phyloP scores from a whole-genome alignment of 345 rosid species.

The Hibiscus trionum region DNA sequence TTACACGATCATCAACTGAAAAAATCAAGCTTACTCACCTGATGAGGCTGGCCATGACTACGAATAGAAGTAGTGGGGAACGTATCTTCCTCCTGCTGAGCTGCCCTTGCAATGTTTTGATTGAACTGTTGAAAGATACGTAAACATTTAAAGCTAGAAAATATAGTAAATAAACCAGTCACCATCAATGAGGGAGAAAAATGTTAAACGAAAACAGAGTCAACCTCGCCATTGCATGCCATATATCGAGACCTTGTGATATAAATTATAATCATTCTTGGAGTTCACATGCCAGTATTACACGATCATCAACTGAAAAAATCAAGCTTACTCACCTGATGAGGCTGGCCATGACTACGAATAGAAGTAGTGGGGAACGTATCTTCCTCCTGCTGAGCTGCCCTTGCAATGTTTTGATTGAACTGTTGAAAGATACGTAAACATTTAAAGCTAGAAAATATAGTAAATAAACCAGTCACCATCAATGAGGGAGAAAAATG shows the following conservation, averaged over 20 bases:
- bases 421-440: conserved; percentile 32
- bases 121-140: conserved; percentile 37
- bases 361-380: conserved; percentile 21
- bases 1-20: too few relatives aligned
- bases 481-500: too few relatives aligned
- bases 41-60: conserved; percentile 15
- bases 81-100: conserved; percentile 56
- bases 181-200: too few relatives aligned
- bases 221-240: conserved; percentile 38
- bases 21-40: conserved; percentile 25
- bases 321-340: conserved; percentile 27
- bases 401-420: conserved; percentile 49
- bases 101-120: conserved; percentile 44
- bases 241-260: too few relatives aligned
- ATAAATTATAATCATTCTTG: too few relatives aligned
- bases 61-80: conserved; percentile 23
- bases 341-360: conserved; percentile 17
- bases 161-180: too few relatives aligned
- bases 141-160: too few relatives aligned
- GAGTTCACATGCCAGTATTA: too few relatives aligned
- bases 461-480: too few relatives aligned
- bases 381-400: conserved; percentile 58
- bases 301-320: too few relatives aligned
- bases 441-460: too few relatives aligned
- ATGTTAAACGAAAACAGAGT: too few relatives aligned